These are phyloP conservation scores for Lentinula sp. DNA, from an alignment of 768 basidiomycete genomes.

Conservation along the genomic window DNA sequence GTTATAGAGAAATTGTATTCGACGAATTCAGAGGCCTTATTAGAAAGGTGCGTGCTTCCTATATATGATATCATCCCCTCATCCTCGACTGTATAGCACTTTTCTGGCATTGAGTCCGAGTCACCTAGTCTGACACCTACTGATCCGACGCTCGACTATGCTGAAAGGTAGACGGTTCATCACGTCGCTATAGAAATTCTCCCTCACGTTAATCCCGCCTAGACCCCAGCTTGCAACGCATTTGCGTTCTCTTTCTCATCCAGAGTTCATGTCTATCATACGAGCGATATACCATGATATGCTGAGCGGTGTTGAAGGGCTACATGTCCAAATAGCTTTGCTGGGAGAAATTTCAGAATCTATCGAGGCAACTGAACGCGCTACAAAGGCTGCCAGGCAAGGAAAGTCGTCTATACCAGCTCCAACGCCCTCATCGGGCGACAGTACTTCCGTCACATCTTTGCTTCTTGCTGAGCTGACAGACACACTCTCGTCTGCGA, in stretches of 20 bases:
- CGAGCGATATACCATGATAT: slow-evolving; percentile 55
- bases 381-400: neutral
- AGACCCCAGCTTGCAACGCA: slow-evolving; percentile 36
- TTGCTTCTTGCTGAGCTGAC: slow-evolving; percentile 59
- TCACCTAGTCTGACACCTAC: slow-evolving; percentile 25
- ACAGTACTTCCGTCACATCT: neutral
- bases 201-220: neutral
- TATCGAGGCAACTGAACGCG: slow-evolving; percentile 23
- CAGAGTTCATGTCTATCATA: slow-evolving; percentile 60
- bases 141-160: slow-evolving; percentile 6
- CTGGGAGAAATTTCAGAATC: slow-evolving; percentile 55
- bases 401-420: neutral
- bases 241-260: slow-evolving; percentile 62
- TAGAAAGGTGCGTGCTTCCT: slow-evolving; percentile 39
- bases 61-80: neutral
- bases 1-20: slow-evolving; percentile 69
- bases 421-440: neutral
- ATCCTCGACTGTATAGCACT: slow-evolving; percentile 31
- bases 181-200: neutral
- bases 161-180: neutral
- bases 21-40: slow-evolving; percentile 51
- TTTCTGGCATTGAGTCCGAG: slow-evolving; percentile 57
- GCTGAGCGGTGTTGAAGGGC: slow-evolving; percentile 59
- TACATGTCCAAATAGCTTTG: slow-evolving; percentile 54
- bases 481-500: slow-evolving; percentile 73